Base-by-base conservation (phyloP, 169 alveolate species). In the Plasmodium blacklocki region DNA sequence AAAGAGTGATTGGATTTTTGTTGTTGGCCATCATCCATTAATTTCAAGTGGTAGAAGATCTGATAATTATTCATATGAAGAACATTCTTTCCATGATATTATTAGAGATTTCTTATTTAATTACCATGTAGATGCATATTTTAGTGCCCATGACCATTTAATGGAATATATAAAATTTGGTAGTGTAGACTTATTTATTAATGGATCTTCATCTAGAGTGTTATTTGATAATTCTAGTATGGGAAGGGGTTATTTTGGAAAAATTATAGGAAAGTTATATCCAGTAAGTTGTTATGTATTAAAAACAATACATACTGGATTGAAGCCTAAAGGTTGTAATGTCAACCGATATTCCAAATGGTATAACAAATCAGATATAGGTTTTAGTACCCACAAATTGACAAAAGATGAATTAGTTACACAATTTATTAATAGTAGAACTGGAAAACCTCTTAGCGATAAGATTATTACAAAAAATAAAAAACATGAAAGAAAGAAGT, bases 1-100 rank as follows among this genome's bases (percentile, higher is more conserved):
- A 49, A 58, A 70, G 39, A 83, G 91, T 70, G 91, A 83, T 62
- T 83, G 91, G 91, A 83, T 83, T 43, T 83, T 83, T 63, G 91
- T 83, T 18, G 21, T 83, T 21, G 91, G 91, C 0, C 91, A 83
- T 68, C 91, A 83, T 68, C 91, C 91, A 54, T 73, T 83, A 58
- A 56, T 83, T 54, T 83, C 91, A 32, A 83, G 91, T 70, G 91
- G 91, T 8, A 83, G 91, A 83, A 59, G 91, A 63, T 21, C 91
- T 11, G 85, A 83, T 68, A 83, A 56, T 60, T 83, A 56, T 56
- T 83, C 91, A 47, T 67, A 59, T 83, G 91, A 83, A 63, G 83
- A 67, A 56, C 83, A 39, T 54, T 83, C 91, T 6, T 83, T 83
- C 63, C 74, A 83, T 59, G 85, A 83, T 19, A 83, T 71, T 23